Evolutionary conservation across 306 rosid genomes (phyloP), one percentile per base, ranked within the genome.

Genomic region (Bauhinia variegata): DNA sequence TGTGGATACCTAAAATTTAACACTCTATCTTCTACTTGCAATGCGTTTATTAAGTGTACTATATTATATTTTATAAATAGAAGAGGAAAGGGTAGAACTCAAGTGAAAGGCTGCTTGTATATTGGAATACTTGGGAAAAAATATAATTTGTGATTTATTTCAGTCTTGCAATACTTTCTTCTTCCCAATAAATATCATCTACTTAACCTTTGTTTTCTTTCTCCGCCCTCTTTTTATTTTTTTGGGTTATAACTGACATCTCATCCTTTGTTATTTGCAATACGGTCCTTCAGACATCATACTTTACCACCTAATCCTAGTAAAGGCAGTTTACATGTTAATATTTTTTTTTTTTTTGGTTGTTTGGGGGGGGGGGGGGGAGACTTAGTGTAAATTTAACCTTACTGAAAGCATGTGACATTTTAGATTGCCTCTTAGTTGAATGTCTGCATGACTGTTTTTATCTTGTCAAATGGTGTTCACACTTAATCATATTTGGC

Each of bases 1-100:
- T 33, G 11, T 36, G 48, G 34, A 61, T 54, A 39, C 14, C 11
- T 31, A 53, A 61, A 54, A 31, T 77, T 65, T 36, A 51, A 41
- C 30, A 6, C 44, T 9, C 66, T 48, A 31, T 32, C 3, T 18
- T 32, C 17, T 52, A 34, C 44, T 28, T 46, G 56, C 19, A 18
- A 11, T 4, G 44, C 38, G 33, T 9, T 34, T 8, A 42, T 12
- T 11, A 6, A 32, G 32, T 23, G 4, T 32, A 41, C 39, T 33
- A 50, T 34, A 7, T 34, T 34, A 34, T 34, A 4, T 42, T n/a
- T 54, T 46, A 49, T 31, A 12, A 75, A 32, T 52, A 36, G 43
- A 56, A 62, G 19, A 49, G n/a, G 37, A 57, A 33, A 58, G 23
- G 12, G 15, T 18, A 12, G 18, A 57, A 28, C 28, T 58, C 37